These are phyloP conservation scores for Taphrina populina DNA, from an alignment of 1,139 yeast genomes.

Conservation along the genomic window DNA sequence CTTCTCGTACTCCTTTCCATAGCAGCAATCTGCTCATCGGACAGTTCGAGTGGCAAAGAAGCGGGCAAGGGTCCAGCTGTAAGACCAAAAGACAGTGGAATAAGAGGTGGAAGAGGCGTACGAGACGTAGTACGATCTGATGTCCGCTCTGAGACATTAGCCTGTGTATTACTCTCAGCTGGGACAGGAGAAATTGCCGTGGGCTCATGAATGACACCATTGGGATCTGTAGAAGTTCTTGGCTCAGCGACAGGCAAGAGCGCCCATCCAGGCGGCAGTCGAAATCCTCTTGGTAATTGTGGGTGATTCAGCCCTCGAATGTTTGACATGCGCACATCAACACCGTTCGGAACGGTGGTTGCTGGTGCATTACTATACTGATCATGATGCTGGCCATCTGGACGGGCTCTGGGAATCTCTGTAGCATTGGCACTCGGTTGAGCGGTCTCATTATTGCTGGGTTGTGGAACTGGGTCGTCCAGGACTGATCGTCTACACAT, in stretches of 20 bases:
- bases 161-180: background rate
- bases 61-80: slow-evolving; percentile 1
- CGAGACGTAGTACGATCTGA: background rate
- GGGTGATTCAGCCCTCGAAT: slow-evolving; percentile 11
- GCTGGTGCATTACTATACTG: background rate
- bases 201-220: background rate
- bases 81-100: slow-evolving; percentile 16
- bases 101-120: slow-evolving; percentile 16
- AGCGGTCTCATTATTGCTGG: slow-evolving; percentile 4
- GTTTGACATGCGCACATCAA: slow-evolving; percentile 9
- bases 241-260: slow-evolving; percentile 34
- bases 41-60: slow-evolving; percentile 10
- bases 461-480: slow-evolving; percentile 33
- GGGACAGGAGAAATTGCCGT: background rate
- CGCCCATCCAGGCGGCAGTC: slow-evolving; percentile 39
- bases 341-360: background rate
- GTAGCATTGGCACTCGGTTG: background rate
- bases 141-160: slow-evolving; percentile 2
- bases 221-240: background rate
- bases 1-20: slow-evolving; percentile 27
- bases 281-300: slow-evolving; percentile 37
- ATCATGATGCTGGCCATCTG: background rate
- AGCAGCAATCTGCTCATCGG: slow-evolving; percentile 23
- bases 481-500: slow-evolving; percentile 60
- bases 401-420: background rate